phyloP scores from a whole-genome alignment of 306 rosid species.

The Ormosia semicastrata region DNA sequence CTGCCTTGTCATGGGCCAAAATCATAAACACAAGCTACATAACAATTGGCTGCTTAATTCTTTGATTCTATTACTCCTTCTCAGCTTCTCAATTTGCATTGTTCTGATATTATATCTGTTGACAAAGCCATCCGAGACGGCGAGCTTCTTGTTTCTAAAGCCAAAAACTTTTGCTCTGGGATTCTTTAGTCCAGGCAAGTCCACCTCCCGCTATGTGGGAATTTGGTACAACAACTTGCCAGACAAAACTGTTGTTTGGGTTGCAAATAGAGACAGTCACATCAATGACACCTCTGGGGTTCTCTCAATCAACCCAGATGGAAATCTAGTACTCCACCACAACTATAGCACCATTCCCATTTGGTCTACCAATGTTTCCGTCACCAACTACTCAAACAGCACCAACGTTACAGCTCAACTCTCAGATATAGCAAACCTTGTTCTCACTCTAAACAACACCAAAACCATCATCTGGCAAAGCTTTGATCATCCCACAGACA shows the following conservation, averaged over 20 bases:
- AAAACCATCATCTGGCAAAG: too few relatives aligned
- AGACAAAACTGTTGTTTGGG: slow-evolving; percentile 46
- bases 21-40: background rate
- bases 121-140: slow-evolving; percentile 18
- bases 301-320: slow-evolving; percentile 27
- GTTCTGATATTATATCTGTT: slow-evolving; percentile 10
- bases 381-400: too few relatives aligned
- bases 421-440: too few relatives aligned
- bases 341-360: too few relatives aligned
- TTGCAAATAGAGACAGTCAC: slow-evolving; percentile 49
- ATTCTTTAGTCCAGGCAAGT: slow-evolving; percentile 51
- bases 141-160: slow-evolving; percentile 13
- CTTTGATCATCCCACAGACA: too few relatives aligned
- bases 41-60: background rate
- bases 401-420: too few relatives aligned
- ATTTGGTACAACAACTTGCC: slow-evolving; percentile 50
- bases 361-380: too few relatives aligned
- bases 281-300: slow-evolving; percentile 34
- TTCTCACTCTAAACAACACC: too few relatives aligned
- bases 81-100: slow-evolving; percentile 2
- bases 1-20: background rate
- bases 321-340: too few relatives aligned
- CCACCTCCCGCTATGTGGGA: slow-evolving; percentile 41
- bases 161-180: slow-evolving; percentile 48
- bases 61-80: background rate